Evolutionary conservation across 106 monocot species (phyloP).

Genomic region (Iris macrosiphon): DNA sequence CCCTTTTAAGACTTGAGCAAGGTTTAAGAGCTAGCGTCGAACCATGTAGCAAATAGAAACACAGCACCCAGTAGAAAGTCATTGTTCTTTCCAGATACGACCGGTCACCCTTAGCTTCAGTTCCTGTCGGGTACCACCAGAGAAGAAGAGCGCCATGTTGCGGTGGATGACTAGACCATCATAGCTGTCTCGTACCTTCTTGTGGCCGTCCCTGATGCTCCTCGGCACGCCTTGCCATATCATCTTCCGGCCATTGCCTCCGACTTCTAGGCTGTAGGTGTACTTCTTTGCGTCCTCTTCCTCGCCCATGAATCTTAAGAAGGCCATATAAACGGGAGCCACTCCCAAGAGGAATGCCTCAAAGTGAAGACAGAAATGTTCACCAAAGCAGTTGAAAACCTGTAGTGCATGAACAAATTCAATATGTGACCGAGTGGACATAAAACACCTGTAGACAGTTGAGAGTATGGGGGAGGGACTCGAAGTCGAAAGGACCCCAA

Average conservation of each 20-base stretch:
- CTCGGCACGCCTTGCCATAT: conserved; percentile 21
- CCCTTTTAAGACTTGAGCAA: too few relatives aligned
- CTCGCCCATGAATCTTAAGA: conserved; percentile 24
- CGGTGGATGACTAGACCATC: conserved; percentile 25
- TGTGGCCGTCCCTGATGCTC: conserved; percentile 35
- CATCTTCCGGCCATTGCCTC: conserved; percentile 15
- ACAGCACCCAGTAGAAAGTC: too few relatives aligned
- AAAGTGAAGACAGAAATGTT: conserved; percentile 26
- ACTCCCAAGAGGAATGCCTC: conserved; percentile 20
- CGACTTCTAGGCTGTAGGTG: conserved; percentile 21
- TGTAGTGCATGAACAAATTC: too few relatives aligned
- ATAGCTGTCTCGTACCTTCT: conserved; percentile 25
- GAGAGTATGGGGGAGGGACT: too few relatives aligned
- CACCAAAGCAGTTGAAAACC: conserved; percentile 27
- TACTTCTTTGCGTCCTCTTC: conserved; percentile 22
- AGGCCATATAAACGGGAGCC: conserved; percentile 27
- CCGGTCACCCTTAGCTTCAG: conserved; percentile 19
- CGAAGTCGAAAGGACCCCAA: too few relatives aligned
- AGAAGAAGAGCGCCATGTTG: conserved; percentile 20
- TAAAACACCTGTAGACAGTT: too few relatives aligned
- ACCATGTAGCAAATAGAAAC: too few relatives aligned
- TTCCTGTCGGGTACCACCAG: conserved; percentile 16
- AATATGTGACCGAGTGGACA: too few relatives aligned
- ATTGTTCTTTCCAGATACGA: conserved; percentile 14
- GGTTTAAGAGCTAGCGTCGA: too few relatives aligned